Conservation (phyloP, 352 stramenopile genomes). For the Globisporangium camurandrum region DNA sequence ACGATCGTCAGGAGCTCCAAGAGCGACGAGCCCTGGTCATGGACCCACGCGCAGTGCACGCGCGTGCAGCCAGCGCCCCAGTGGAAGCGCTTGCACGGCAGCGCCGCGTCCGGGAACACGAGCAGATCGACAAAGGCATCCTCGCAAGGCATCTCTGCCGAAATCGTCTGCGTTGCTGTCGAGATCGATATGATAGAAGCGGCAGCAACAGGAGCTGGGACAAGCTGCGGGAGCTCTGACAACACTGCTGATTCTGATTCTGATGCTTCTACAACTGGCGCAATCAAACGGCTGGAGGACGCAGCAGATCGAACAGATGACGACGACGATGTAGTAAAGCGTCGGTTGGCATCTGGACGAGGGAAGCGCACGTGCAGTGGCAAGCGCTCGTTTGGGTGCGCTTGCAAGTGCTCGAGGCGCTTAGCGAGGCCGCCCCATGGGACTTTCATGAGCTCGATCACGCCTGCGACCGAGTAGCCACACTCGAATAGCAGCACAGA, state of each 20-base stretch:
- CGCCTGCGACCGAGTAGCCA: not conserved
- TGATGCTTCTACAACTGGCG: not conserved
- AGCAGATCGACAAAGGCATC: not conserved
- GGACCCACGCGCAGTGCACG: not conserved
- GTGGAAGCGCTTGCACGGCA: slow-evolving; percentile 1
- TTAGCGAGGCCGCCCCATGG: not conserved
- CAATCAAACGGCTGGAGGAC: too few relatives aligned
- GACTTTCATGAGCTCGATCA: not conserved
- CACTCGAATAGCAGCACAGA: not conserved
- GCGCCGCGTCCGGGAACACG: slow-evolving; percentile 1
- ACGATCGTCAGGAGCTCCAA: not conserved
- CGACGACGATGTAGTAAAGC: not conserved
- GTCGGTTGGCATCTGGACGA: too few relatives aligned
- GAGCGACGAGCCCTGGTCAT: slow-evolving; percentile 1
- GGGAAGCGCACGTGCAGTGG: not conserved
- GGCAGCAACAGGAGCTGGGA: too few relatives aligned
- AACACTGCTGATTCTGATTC: not conserved
- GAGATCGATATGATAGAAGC: not conserved
- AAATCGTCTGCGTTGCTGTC: not conserved
- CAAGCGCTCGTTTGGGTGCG: not conserved
- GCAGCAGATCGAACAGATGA: too few relatives aligned
- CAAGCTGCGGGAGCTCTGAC: too few relatives aligned
- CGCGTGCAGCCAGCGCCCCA: not conserved
- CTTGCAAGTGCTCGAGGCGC: not conserved
- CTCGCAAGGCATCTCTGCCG: not conserved